phyloP scores from a whole-genome alignment of 208 protist genomes.

The Trichomonas gallinae region DNA sequence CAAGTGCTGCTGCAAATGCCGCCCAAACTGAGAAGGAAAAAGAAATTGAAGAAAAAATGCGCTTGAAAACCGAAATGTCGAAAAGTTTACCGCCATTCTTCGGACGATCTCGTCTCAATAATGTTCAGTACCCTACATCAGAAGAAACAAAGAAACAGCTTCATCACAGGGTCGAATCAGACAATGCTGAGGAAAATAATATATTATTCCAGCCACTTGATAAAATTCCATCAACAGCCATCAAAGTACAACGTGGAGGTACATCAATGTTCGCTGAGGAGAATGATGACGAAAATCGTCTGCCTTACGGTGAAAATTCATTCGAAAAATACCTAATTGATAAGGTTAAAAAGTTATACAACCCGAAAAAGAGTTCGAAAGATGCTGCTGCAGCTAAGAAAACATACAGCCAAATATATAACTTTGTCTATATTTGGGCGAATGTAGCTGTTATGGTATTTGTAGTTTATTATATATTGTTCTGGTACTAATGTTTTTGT shows the following conservation, averaged over 20 bases:
- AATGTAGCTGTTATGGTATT: not conserved
- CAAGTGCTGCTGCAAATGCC: not conserved
- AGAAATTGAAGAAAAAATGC: not conserved
- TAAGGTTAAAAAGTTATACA: not conserved
- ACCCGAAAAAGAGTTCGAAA: not conserved
- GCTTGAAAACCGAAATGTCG: not conserved
- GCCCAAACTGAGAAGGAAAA: not conserved
- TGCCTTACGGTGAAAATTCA: not conserved
- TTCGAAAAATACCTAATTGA: not conserved
- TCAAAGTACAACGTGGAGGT: not conserved
- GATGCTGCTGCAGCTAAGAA: not conserved
- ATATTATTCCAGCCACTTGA: not conserved
- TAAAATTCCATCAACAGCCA: not conserved
- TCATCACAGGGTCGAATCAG: not conserved
- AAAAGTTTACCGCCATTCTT: not conserved
- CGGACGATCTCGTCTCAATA: not conserved
- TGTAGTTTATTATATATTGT: not conserved
- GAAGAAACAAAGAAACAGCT: not conserved
- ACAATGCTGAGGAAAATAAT: not conserved
- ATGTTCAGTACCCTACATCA: not conserved
- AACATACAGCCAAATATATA: not conserved
- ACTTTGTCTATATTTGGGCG: not conserved
- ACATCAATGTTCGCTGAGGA: not conserved
- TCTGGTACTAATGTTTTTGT: not conserved
- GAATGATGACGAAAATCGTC: not conserved